phyloP scores from a whole-genome alignment of 2,329 filamentous ascomycete genomes.

The Botryotinia calthae region DNA sequence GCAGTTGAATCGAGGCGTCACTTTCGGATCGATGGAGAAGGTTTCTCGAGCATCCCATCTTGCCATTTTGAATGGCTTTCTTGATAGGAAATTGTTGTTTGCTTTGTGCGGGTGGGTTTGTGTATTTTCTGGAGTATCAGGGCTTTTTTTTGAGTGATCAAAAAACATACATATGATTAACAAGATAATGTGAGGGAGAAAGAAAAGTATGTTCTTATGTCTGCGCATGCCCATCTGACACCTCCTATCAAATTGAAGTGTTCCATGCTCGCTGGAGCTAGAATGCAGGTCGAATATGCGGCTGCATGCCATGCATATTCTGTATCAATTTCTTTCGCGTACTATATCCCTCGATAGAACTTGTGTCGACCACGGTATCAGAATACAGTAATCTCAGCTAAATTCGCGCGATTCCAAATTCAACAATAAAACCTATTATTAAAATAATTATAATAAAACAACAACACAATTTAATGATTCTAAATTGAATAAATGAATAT shows the following conservation, averaged over 20 bases:
- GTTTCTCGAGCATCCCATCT: neutral
- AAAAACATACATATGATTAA: neutral
- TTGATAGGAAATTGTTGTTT: neutral
- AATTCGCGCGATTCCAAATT: too few species aligned
- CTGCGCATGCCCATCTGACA: neutral
- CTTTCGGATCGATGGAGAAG: neutral
- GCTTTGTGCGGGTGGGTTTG: neutral
- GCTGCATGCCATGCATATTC: neutral
- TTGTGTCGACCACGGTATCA: neutral
- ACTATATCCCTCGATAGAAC: neutral
- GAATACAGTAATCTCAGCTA: too few species aligned
- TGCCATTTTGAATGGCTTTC: neutral
- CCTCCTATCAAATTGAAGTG: neutral
- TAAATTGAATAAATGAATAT: too few species aligned
- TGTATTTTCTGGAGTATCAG: neutral
- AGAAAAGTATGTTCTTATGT: neutral
- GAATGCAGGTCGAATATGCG: neutral
- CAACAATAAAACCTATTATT: too few species aligned
- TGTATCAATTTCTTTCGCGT: neutral
- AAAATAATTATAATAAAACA: too few species aligned
- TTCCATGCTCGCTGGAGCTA: neutral
- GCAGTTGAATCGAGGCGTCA: neutral
- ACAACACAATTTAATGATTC: too few species aligned
- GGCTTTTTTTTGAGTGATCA: neutral
- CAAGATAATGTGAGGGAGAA: neutral